These are phyloP conservation scores for Colletotrichum incanum DNA, from an alignment of 2,329 filamentous ascomycete genomes.

Conservation along the genomic window DNA sequence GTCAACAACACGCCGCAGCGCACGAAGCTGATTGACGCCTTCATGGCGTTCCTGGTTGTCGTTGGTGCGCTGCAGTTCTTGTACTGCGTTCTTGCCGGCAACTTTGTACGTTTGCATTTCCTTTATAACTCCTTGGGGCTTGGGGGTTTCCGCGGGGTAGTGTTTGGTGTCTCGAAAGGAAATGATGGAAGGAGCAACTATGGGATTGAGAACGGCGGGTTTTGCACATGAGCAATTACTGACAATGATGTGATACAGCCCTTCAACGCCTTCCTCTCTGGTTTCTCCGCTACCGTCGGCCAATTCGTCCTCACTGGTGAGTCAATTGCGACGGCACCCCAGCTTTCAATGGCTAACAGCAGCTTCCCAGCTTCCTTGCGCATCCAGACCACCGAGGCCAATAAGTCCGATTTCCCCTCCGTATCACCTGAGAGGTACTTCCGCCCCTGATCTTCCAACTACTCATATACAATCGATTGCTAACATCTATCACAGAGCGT, in stretches of 20 bases:
- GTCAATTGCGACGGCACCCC: constrained; percentile 46
- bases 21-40: constrained; percentile 91
- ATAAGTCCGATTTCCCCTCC: constrained; percentile 82
- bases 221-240: constrained; percentile 44
- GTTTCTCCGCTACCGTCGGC: constrained; percentile 94
- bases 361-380: constrained; percentile 75
- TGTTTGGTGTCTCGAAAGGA: neutral
- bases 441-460: neutral
- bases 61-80: constrained; percentile 93
- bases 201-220: constrained; percentile 2
- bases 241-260: constrained; percentile 71
- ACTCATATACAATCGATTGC: constrained; percentile 8
- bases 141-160: neutral
- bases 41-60: constrained; percentile 88
- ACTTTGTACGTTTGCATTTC: constrained; percentile 79
- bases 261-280: constrained; percentile 98
- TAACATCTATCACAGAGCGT: constrained; percentile 74
- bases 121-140: too few relatives aligned
- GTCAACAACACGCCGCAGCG: constrained; percentile 86
- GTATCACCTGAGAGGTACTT: constrained; percentile 85
- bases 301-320: constrained; percentile 96
- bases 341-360: constrained; percentile 13
- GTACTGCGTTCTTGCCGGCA: constrained; percentile 92
- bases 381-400: constrained; percentile 91
- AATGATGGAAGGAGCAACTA: neutral